A percentile compares a stretch with the other conserved stretches of the same genome.
phyloP scores from a whole-genome alignment of 768 basidiomycete genomes.

The Amanita fuliginea region DNA sequence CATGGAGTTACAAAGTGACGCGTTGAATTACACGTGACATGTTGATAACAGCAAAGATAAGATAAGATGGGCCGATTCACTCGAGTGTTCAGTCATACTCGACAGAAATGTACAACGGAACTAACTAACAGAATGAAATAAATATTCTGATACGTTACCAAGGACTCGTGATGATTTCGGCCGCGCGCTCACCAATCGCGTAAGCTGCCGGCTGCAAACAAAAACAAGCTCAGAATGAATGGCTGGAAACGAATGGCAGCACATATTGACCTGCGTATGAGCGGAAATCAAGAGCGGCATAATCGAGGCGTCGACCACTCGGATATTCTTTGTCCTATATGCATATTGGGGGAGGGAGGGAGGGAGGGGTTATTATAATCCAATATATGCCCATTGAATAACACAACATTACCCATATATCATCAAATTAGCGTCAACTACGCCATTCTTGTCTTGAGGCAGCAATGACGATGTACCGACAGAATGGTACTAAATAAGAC shows the following conservation, averaged over 20 bases:
- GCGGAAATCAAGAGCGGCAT: slow-evolving; percentile 27
- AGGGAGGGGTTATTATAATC: no score
- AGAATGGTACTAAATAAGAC: slow-evolving; percentile 11
- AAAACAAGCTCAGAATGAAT: not conserved
- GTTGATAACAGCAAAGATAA: no score
- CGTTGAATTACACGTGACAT: no score
- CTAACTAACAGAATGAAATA: no score
- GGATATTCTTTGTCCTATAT: slow-evolving; percentile 27
- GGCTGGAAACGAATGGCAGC: no score
- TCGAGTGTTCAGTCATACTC: no score
- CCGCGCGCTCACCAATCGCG: slow-evolving; percentile 16
- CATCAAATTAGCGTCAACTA: slow-evolving; percentile 11
- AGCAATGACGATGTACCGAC: slow-evolving; percentile 20
- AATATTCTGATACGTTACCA: no score
- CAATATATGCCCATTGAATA: not conserved
- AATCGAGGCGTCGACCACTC: slow-evolving; percentile 34
- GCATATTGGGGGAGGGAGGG: no score
- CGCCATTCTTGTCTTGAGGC: slow-evolving; percentile 16
- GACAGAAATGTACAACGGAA: no score
- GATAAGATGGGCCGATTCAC: no score
- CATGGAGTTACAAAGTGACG: no score
- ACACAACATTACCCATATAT: slow-evolving; percentile 4
- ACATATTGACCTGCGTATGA: slow-evolving; percentile 19
- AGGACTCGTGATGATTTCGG: slow-evolving; percentile 9
- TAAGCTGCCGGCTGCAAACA: slow-evolving; percentile 13